Base-by-base conservation (phyloP, 2,329 filamentous ascomycete genomes). In the Atkinsonella texensis region DNA sequence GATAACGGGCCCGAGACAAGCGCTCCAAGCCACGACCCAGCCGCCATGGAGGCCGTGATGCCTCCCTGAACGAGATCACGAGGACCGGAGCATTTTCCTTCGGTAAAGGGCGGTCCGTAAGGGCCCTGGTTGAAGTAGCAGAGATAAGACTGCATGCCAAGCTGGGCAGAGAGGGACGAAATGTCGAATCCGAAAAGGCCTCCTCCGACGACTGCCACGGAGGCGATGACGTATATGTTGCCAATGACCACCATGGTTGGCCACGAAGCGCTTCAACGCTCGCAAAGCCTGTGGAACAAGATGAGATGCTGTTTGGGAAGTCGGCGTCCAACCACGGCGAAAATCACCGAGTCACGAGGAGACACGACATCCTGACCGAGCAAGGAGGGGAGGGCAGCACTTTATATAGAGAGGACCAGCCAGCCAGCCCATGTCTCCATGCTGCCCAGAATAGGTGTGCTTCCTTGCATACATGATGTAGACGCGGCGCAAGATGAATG, bases 171-270 rank as follows among this genome's bases (percentile, higher is more conserved):
- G 68, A 80, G 76, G 52, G 76, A 79, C 35, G 73, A 74, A 53
- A 80, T 79, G 68, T 89, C 86, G 63, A 89, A 89, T 59, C 86
- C 87, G 61, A 77, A 77, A 48, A 70, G 63, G 56, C 64, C 67
- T 53, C 68, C 68, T 54, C 68, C 68, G 28, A 69, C 63, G 56
- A 69, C 69, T 56, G 65, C 56, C 53, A 65, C 62, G 55, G 59
- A 60, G 46, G 65, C 63, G 52, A 67, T 65, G 45, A 65, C 63
- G 56, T 67, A 67, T 48, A 66, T 62, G 55, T 67, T 67, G 55
- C 62, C 63, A 50, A 64, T 63, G 12, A 33, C 46, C 33, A 57
- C 28, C 62, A 64, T 64, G 47, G 28, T 40, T 59, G 54, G 42
- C n/a, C n/a, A 13, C 38, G 9, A 31, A 38, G 23, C 51, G 35